Conservation (phyloP, 1,284 basidiomycete genomes). For the Austroboletus niveus region DNA sequence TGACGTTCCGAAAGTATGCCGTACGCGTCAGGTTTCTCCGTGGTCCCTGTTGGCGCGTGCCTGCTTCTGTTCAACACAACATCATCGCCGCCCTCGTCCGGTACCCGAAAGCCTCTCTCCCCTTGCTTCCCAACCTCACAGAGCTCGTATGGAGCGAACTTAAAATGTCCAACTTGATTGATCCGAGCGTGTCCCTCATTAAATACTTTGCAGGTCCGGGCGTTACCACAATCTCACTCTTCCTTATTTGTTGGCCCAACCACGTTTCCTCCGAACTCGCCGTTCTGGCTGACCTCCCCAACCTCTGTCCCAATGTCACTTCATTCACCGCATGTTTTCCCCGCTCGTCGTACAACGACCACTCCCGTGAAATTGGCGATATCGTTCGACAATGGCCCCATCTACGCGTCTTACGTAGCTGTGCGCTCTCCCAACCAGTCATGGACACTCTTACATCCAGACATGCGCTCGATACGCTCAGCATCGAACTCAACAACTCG, state of each 20-base stretch:
- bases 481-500: slow-evolving; percentile 30
- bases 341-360: slow-evolving; percentile 27
- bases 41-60: slow-evolving; percentile 23
- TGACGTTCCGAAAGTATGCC: slow-evolving; percentile 24
- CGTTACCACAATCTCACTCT: slow-evolving; percentile 21
- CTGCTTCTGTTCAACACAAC: slow-evolving; percentile 21
- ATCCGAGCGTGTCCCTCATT: slow-evolving; percentile 28
- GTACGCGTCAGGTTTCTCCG: slow-evolving; percentile 19
- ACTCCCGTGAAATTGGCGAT: slow-evolving; percentile 24
- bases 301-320: slow-evolving; percentile 23
- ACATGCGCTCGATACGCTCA: slow-evolving; percentile 17
- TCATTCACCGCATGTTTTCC: slow-evolving; percentile 28
- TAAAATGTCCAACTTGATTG: slow-evolving; percentile 25
- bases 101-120: slow-evolving; percentile 13
- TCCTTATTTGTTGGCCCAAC: slow-evolving; percentile 24
- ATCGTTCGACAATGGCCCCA: slow-evolving; percentile 23
- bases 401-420: slow-evolving; percentile 18
- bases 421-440: slow-evolving; percentile 22
- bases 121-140: slow-evolving; percentile 27
- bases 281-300: slow-evolving; percentile 21
- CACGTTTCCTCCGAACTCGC: slow-evolving; percentile 20
- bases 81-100: slow-evolving; percentile 17
- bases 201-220: slow-evolving; percentile 24
- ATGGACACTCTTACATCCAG: slow-evolving; percentile 21
- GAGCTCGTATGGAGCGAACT: slow-evolving; percentile 29